phyloP scores from a whole-genome alignment of 257 asterid genomes.

The Capsicum rhomboideum region DNA sequence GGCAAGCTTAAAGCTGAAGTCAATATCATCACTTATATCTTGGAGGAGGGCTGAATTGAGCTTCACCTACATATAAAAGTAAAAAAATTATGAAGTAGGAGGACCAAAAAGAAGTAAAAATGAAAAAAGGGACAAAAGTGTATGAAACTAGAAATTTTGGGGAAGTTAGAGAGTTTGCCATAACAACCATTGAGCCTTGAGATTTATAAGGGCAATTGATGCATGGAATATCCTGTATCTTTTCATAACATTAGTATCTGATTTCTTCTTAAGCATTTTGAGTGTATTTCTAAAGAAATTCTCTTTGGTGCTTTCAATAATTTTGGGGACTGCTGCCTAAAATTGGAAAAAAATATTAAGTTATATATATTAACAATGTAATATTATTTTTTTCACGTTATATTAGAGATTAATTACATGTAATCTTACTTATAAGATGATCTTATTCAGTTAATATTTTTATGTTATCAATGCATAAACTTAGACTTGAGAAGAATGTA shows the following conservation, averaged over 20 bases:
- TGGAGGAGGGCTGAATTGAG: constrained; percentile 36
- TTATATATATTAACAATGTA: background rate
- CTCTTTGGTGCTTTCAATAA: constrained; percentile 49
- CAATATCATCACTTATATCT: constrained; percentile 65
- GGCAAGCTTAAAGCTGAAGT: constrained; percentile 68
- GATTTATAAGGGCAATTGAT: constrained; percentile 58
- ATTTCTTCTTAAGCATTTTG: constrained; percentile 39
- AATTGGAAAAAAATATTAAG: background rate
- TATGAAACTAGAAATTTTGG: background rate
- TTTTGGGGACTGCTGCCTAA: constrained; percentile 80
- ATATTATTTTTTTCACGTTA: too few species aligned
- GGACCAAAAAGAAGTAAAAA: background rate
- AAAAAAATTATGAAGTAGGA: background rate
- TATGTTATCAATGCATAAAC: background rate
- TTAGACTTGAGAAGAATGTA: background rate
- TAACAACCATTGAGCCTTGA: constrained; percentile 75
- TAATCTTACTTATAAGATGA: background rate
- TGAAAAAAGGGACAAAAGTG: background rate
- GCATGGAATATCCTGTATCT: constrained; percentile 44
- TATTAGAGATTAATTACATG: background rate
- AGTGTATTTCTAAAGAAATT: constrained; percentile 35
- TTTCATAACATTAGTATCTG: constrained; percentile 41
- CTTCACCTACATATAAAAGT: constrained; percentile 38
- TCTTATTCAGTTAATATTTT: background rate
- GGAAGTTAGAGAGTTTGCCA: constrained; percentile 27